phyloP scores from a whole-genome alignment of 2,329 filamentous ascomycete genomes.

The Triangularia setosa region DNA sequence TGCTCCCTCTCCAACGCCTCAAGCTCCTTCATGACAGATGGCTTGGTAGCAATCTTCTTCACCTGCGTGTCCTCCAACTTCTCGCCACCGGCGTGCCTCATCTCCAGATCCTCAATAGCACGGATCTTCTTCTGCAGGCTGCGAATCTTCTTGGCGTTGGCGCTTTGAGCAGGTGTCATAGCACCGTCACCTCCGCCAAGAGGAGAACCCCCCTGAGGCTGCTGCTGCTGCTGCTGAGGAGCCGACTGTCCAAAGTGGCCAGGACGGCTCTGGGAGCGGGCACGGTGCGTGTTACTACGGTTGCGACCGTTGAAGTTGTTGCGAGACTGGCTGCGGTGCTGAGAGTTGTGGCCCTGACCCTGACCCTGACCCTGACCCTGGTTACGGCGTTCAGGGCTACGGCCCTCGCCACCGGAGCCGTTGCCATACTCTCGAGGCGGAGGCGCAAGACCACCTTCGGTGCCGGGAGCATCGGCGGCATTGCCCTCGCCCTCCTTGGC shows the following conservation, averaged over 20 bases:
- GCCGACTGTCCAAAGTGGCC: slow-evolving; percentile 15
- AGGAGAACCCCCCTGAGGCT: slow-evolving; percentile 26
- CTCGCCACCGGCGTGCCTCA: slow-evolving; percentile 89
- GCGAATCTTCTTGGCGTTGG: slow-evolving; percentile 91
- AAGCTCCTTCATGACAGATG: slow-evolving; percentile 78
- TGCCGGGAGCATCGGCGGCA: slow-evolving; percentile 38
- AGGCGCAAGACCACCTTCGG: slow-evolving; percentile 46
- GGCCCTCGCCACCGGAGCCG: slow-evolving; percentile 48
- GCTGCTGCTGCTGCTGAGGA: slow-evolving; percentile 2
- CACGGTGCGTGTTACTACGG: slow-evolving; percentile 47
- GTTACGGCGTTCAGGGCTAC: slow-evolving; percentile 64
- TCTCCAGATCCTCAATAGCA: slow-evolving; percentile 96
- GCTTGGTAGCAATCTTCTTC: slow-evolving; percentile 94
- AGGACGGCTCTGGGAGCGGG: slow-evolving; percentile 29
- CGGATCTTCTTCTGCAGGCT: slow-evolving; percentile 95
- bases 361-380: slow-evolving; percentile 47
- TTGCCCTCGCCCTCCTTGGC: slow-evolving; percentile 86
- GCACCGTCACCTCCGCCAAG: slow-evolving; percentile 51
- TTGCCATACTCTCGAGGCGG: slow-evolving; percentile 40
- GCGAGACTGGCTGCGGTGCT: slow-evolving; percentile 51
- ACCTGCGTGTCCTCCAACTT: slow-evolving; percentile 98
- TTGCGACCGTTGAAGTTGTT: slow-evolving; percentile 48
- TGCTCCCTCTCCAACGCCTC: slow-evolving; percentile 49
- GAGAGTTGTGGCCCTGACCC: slow-evolving; percentile 44
- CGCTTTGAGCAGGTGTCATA: slow-evolving; percentile 50